phyloP scores from a whole-genome alignment of 176 grass and related monocot species.

The Rhynchospora pubera region DNA sequence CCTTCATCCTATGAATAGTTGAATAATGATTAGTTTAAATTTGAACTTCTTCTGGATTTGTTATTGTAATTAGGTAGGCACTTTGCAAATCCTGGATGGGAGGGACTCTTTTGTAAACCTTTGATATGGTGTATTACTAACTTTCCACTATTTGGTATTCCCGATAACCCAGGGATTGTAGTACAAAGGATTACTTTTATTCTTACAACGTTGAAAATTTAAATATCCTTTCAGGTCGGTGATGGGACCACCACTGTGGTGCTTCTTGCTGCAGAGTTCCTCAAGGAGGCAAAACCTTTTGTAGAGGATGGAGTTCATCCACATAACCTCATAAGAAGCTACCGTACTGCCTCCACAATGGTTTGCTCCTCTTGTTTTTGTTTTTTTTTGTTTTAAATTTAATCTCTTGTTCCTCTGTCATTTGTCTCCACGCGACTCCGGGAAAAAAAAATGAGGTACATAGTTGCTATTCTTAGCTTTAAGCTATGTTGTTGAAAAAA shows the following conservation, averaged over 20 bases:
- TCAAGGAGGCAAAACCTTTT: conserved; percentile 95
- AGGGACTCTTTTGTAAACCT: not conserved
- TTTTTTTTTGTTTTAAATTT: conserved; percentile 1
- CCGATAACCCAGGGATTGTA: not conserved
- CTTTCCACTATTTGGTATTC: not conserved
- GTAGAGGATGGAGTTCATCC: conserved; percentile 92
- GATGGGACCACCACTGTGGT: conserved; percentile 99
- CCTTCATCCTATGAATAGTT: not conserved
- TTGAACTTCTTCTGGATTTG: not conserved
- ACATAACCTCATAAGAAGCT: conserved; percentile 82
- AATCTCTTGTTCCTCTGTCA: not conserved
- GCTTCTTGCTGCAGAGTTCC: conserved; percentile 87
- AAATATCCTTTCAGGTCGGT: conserved; percentile 50
- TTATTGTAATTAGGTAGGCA: not conserved
- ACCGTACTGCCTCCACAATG: conserved; percentile 53
- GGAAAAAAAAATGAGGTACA: not conserved
- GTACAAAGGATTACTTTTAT: not conserved
- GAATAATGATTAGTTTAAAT: not conserved
- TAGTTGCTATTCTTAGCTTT: not conserved
- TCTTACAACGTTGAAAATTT: conserved; percentile 11
- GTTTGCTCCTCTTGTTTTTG: conserved; percentile 21
- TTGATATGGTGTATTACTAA: not conserved
- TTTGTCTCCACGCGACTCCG: not conserved
- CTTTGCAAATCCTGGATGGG: not conserved
- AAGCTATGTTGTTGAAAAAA: not conserved